A percentile compares a stretch with the other conserved stretches of the same genome.
These are phyloP conservation scores for Suillus cothurnatus DNA, from an alignment of 768 basidiomycete species.

Conservation along the genomic window DNA sequence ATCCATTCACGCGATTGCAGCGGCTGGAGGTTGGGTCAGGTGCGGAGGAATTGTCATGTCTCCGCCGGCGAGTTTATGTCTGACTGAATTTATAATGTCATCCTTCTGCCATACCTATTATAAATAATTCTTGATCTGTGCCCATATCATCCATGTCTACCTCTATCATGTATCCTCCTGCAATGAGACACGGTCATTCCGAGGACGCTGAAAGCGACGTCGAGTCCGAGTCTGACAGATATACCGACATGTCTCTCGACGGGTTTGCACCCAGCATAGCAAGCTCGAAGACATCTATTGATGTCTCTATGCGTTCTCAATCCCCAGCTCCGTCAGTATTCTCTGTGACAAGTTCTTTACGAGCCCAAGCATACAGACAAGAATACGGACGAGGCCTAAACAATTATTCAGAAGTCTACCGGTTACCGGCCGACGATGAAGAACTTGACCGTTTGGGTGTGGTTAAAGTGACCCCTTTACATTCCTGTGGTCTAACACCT, in stretches of 20 bases:
- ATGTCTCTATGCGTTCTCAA: conserved; percentile 59
- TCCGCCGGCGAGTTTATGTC: conserved; percentile 28
- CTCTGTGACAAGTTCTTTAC: conserved; percentile 67
- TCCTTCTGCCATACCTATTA: neutral
- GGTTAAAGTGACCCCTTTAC: conserved; percentile 21
- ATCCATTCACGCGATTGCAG: conserved; percentile 30
- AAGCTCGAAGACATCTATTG: conserved; percentile 60
- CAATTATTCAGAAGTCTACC: conserved; percentile 79
- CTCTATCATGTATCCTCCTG: conserved; percentile 17
- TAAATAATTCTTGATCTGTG: conserved; percentile 7
- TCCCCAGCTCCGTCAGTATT: conserved; percentile 72
- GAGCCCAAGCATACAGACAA: conserved; percentile 56
- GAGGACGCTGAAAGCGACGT: conserved; percentile 47
- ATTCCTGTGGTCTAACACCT: conserved; percentile 14
- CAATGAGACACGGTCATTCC: conserved; percentile 19
- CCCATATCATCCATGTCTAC: conserved; percentile 17
- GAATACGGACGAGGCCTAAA: conserved; percentile 74
- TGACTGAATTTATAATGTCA: conserved; percentile 12
- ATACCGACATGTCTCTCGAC: conserved; percentile 45
- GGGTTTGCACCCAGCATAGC: conserved; percentile 41
- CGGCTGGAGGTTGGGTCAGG: conserved; percentile 18
- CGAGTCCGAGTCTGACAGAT: conserved; percentile 45
- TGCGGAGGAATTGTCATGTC: conserved; percentile 35
- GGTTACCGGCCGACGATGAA: conserved; percentile 77
- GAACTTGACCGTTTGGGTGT: conserved; percentile 70